Evolutionary conservation across 2,329 filamentous ascomycete species (phyloP).

Genomic region (Chrysoporthe deuterocubensis): DNA sequence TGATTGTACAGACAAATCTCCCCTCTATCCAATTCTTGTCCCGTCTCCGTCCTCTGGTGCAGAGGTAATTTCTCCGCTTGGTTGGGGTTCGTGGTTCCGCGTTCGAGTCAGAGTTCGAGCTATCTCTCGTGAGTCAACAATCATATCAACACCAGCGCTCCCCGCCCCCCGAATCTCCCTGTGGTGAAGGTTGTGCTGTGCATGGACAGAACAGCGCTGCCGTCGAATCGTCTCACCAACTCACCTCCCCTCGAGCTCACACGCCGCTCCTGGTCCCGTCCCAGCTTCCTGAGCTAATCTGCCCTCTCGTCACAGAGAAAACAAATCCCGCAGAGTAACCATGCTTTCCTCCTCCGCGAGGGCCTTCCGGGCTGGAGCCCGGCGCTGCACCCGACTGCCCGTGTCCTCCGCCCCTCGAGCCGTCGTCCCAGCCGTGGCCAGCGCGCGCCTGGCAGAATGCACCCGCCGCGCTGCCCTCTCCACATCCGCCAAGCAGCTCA

Average conservation of each 20-base stretch:
- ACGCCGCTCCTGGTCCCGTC: too few species aligned
- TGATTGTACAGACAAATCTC: constrained; percentile 24
- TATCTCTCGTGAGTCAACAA: constrained; percentile 28
- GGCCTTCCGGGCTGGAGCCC: constrained; percentile 49
- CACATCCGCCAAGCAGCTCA: constrained; percentile 39
- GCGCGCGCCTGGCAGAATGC: constrained; percentile 30
- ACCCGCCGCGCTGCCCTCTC: constrained; percentile 38
- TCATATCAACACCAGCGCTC: background rate
- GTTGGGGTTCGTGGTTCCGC: constrained; percentile 22
- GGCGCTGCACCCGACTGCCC: constrained; percentile 43
- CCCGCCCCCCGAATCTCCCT: background rate
- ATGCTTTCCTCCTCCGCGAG: constrained; percentile 49
- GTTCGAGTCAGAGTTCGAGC: constrained; percentile 27
- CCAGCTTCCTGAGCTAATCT: background rate
- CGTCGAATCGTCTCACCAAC: background rate
- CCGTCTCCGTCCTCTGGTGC: constrained; percentile 8
- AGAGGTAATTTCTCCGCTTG: constrained; percentile 12
- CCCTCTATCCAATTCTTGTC: constrained; percentile 18
- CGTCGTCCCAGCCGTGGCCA: constrained; percentile 19
- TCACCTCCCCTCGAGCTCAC: background rate
- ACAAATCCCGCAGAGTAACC: background rate
- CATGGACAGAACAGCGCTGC: background rate
- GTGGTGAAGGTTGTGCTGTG: background rate
- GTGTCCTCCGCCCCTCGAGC: constrained; percentile 15
- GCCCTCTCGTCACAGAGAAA: background rate